Base-by-base conservation (phyloP, 768 basidiomycete species). In the Pleurotus platypus region DNA sequence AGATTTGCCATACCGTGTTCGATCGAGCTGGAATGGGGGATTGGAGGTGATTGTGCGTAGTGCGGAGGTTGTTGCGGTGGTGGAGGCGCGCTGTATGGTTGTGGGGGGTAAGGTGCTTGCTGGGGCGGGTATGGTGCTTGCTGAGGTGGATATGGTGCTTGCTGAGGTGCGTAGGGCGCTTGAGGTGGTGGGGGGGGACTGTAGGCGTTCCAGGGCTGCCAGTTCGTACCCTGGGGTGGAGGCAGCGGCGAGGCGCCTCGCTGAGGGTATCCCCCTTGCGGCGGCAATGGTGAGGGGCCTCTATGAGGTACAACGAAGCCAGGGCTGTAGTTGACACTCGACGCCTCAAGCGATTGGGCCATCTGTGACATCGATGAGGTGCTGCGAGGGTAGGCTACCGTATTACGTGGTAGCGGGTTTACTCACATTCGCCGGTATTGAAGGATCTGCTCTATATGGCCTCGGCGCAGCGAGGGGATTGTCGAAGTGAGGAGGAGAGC, bases 391-490 rank as follows among this genome's bases (percentile, higher is more conserved):
- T 30, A 27, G 35, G 4, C 20, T 35, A 59, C 49, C 50, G 42
- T 56, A 57, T 59, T 63, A 40, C 15, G 18, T 46, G 46, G 39
- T 50, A 42, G 56, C 7, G 38, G 26, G n/a, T 27, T 55, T n/a
- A 76, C 81, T 66, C 66, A 86, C 88, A 64, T 87, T 85, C 30
- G 79, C 77, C 16, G 86, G 84, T 0, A 89, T 66, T 59, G 74
- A 76, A 8, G 83, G 83, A 62, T 86, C 82, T 11, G 86, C 56
- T 39, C 82, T 78, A 62, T 86, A 83, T 0, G 89, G 86, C 9
- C 84, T 75, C 4, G 89, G 89, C 0, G 89, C 89, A 2, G 78
- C 78, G 16, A 89, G 69, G 3, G 86, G 76, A 58, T 82, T 64
- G 61, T 78, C 78, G 58, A 77, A 82, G 60, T 84, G 83, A 13